Percentiles rank a stretch among this genome's conserved stretches.
phyloP scores from a whole-genome alignment of 768 basidiomycete genomes.

The Phylloporus sp. region DNA sequence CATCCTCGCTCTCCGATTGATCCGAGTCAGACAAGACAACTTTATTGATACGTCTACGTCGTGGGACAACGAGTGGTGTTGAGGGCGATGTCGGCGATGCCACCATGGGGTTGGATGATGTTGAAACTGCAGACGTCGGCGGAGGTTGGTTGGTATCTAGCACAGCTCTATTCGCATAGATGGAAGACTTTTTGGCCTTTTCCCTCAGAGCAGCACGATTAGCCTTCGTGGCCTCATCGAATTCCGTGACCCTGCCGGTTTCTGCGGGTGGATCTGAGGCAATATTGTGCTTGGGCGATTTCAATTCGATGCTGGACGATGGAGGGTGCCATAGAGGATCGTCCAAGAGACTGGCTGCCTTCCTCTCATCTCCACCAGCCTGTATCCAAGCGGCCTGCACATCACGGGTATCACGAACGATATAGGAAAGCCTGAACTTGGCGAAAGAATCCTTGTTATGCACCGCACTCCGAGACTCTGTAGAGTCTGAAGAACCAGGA shows the following conservation, averaged over 20 bases:
- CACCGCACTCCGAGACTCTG: constrained; percentile 19
- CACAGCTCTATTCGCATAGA: constrained; percentile 64
- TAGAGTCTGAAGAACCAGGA: constrained; percentile 29
- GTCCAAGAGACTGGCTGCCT: constrained; percentile 54
- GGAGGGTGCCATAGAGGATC: constrained; percentile 54
- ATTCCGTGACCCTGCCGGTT: constrained; percentile 63
- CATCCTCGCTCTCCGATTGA: constrained; percentile 47
- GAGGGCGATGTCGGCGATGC: constrained; percentile 37
- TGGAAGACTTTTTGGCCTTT: constrained; percentile 79
- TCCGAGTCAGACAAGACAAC: constrained; percentile 63
- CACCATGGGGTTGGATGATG: constrained; percentile 29
- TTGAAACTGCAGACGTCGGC: constrained; percentile 28
- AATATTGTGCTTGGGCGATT: constrained; percentile 5
- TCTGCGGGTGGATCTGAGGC: constrained; percentile 26
- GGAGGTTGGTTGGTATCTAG: constrained; percentile 47
- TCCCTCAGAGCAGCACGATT: constrained; percentile 62
- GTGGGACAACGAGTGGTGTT: constrained; percentile 41
- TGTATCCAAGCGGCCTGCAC: constrained; percentile 68
- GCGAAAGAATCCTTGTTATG: constrained; percentile 37
- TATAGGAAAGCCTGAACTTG: constrained; percentile 62
- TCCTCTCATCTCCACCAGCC: constrained; percentile 56
- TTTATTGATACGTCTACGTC: constrained; percentile 54
- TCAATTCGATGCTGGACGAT: constrained; percentile 19
- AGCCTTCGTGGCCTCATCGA: constrained; percentile 71
- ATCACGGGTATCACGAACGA: constrained; percentile 34